Percentiles rank a stretch among this genome's conserved stretches.
Evolutionary conservation across 331 rosid species (phyloP).

Genomic region (Acacia concinna): DNA sequence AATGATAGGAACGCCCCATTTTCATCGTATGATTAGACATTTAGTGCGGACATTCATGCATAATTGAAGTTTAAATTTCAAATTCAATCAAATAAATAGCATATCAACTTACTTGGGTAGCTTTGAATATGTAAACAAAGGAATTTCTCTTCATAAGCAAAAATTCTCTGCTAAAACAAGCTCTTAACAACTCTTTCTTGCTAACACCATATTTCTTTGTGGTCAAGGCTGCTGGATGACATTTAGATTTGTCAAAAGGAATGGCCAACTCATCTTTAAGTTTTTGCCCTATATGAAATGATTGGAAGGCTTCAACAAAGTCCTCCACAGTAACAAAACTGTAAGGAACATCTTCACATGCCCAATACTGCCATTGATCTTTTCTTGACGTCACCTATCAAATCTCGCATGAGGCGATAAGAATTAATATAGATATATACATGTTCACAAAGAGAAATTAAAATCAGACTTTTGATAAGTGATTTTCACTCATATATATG

Average conservation of each 20-base stretch:
- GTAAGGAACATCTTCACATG: slow-evolving; percentile 56
- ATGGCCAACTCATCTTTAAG: slow-evolving; percentile 70
- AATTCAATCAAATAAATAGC: background rate
- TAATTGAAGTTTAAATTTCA: background rate
- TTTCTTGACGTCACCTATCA: slow-evolving; percentile 85
- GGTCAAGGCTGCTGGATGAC: slow-evolving; percentile 68
- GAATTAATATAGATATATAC: background rate
- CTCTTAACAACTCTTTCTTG: slow-evolving; percentile 64
- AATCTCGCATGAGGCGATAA: background rate
- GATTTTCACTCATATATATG: slow-evolving; percentile 5
- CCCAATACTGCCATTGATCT: slow-evolving; percentile 92
- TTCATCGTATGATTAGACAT: background rate
- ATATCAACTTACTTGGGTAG: slow-evolving; percentile 53
- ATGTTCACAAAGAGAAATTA: background rate
- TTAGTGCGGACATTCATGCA: background rate
- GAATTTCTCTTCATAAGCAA: slow-evolving; percentile 94
- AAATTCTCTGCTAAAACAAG: slow-evolving; percentile 76
- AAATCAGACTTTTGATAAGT: background rate
- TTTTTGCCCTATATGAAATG: slow-evolving; percentile 59
- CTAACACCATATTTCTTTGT: slow-evolving; percentile 59
- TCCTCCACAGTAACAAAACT: slow-evolving; percentile 65
- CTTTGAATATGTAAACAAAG: slow-evolving; percentile 75
- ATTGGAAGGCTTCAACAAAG: slow-evolving; percentile 65
- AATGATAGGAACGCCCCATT: background rate
- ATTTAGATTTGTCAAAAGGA: slow-evolving; percentile 68